Evolutionary conservation across 495 filamentous ascomycete genomes (phyloP), one percentile per base, ranked within the genome.

Genomic region (Elaphomyces granulatus): DNA sequence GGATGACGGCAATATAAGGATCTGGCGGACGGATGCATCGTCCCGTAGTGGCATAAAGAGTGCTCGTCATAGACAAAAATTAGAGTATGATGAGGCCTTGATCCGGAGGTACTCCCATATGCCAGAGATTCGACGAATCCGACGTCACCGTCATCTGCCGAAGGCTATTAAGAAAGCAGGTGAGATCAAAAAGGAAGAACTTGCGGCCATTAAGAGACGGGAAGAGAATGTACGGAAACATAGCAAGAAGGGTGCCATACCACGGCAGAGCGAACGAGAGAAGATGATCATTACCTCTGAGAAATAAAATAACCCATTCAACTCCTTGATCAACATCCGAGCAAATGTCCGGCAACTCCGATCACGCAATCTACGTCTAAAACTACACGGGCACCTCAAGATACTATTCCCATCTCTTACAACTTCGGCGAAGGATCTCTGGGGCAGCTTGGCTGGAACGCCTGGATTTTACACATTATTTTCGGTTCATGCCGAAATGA

Each of bases 111-210:
- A 88, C 57, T 67, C 72, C 31, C 92, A 99, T 58, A 92, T 99
- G 84, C 92, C 92, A 31, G 87, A 99, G 64, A 85, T 99, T 45
- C 71, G 74, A 42, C 73, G 92, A 34, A 99, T 99, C 58, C 74
- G 75, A 47, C 70, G 87, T 20, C 92, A 99, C 58, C 72, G 88
- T 43, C 88, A 95, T 61, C 58, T 95, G 47, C 92, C 92, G 16
- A 86, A 87, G 71, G 72, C 80, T 48, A 77, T 99, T 44, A 99
- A 94, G 82, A 96, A 95, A 74, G 90, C 92, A 8, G 78, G 74
- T 36, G 88, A 94, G 63, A 99, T 99, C 55, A 99, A 99, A 74
- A 66, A 65, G 42, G 86, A 92, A 51, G 92, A 96, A 64, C 61
- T 95, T 42, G 70, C 68, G 53, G 73, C 81, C 21, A 80, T 95